A percentile compares a stretch with the other conserved stretches of the same genome.
Evolutionary conservation across 257 asterid species (phyloP).

Genomic region (Vinca minor): DNA sequence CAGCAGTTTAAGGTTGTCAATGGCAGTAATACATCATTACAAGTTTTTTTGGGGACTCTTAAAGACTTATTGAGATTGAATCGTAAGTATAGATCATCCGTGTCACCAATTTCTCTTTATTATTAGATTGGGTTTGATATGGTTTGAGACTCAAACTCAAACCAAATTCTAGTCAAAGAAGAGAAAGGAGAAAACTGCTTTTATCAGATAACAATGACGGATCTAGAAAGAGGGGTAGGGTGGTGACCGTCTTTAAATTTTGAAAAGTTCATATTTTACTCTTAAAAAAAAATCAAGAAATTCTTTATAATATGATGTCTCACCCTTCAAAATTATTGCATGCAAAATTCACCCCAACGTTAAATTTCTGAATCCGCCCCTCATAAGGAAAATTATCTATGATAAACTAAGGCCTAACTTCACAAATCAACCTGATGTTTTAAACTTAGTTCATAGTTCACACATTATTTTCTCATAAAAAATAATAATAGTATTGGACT

Average conservation of each 20-base stretch:
- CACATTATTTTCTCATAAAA: not conserved
- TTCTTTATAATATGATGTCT: too few relatives aligned
- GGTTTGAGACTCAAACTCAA: too few relatives aligned
- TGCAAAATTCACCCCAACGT: too few relatives aligned
- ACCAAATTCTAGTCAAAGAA: not conserved
- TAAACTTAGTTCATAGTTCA: not conserved
- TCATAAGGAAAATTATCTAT: not conserved
- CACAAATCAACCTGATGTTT: not conserved
- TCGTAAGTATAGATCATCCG: constrained; percentile 5
- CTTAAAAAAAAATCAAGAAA: too few relatives aligned
- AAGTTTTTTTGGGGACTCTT: not conserved
- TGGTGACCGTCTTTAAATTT: too few relatives aligned
- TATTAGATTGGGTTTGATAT: not conserved
- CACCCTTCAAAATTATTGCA: too few relatives aligned
- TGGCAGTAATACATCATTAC: not conserved
- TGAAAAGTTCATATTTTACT: too few relatives aligned
- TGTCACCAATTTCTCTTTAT: not conserved
- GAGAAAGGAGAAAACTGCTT: too few relatives aligned
- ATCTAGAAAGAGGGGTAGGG: too few relatives aligned
- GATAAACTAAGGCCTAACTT: not conserved
- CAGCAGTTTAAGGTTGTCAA: constrained; percentile 14
- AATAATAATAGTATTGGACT: not conserved
- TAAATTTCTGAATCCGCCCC: too few relatives aligned
- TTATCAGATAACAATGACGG: not conserved
- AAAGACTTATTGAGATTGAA: constrained; percentile 1